These are phyloP conservation scores for Pseudogymnoascus sp. DNA, from an alignment of 2,329 filamentous ascomycete genomes.

Conservation along the genomic window DNA sequence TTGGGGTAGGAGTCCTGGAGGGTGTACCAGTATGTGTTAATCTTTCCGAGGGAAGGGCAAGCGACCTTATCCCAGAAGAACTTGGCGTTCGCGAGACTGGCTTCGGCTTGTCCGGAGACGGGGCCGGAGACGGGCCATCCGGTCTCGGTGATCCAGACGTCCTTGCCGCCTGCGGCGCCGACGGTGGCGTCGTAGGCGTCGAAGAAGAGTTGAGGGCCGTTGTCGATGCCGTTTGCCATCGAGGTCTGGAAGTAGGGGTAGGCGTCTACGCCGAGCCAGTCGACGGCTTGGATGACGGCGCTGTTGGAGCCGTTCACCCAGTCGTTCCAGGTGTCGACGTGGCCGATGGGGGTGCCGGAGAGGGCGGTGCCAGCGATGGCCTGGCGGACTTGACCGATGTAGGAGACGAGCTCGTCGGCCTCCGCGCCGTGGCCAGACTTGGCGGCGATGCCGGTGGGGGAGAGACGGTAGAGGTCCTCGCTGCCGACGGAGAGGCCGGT, in stretches of 20 bases:
- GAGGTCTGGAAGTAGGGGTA: constrained; percentile 79
- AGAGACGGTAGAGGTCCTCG: constrained; percentile 80
- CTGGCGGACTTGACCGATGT: constrained; percentile 62
- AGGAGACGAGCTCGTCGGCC: constrained; percentile 56
- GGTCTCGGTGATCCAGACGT: constrained; percentile 82
- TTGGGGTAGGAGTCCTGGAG: constrained; percentile 59
- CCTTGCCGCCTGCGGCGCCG: constrained; percentile 55
- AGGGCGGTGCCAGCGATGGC: constrained; percentile 58
- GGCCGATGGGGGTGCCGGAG: constrained; percentile 57
- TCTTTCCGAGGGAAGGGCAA: constrained; percentile 60
- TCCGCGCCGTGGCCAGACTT: constrained; percentile 56
- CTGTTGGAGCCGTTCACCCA: constrained; percentile 69
- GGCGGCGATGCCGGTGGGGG: constrained; percentile 60
- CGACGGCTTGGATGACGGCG: constrained; percentile 60
- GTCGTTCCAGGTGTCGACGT: constrained; percentile 85
- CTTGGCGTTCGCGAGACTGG: constrained; percentile 63
- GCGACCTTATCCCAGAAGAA: constrained; percentile 75
- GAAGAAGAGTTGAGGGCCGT: constrained; percentile 61
- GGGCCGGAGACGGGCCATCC: constrained; percentile 75
- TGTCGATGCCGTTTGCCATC: constrained; percentile 57
- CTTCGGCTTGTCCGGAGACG: constrained; percentile 53
- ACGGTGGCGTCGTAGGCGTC: constrained; percentile 56
- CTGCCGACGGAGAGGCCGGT: constrained; percentile 80
- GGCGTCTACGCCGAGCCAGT: constrained; percentile 79
- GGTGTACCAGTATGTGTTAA: constrained; percentile 71